These are phyloP conservation scores for Coccomyxa sp. DNA, from an alignment of 139 green algal genomes.

Conservation along the genomic window DNA sequence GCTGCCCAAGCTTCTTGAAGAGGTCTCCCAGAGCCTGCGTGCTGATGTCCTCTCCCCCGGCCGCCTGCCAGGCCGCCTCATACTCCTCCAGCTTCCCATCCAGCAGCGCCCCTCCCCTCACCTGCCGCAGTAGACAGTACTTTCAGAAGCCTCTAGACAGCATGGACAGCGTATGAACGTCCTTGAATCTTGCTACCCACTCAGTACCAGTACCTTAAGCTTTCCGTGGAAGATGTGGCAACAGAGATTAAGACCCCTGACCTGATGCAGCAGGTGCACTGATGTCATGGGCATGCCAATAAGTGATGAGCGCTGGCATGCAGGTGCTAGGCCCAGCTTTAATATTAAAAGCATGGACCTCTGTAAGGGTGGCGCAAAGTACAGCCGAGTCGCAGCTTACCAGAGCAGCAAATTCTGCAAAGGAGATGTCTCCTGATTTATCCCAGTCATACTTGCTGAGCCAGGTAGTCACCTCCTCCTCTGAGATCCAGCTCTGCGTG, in stretches of 20 bases:
- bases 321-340: neutral
- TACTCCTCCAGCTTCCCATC: conserved; percentile 73
- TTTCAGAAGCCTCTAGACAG: no score
- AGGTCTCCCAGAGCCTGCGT: neutral
- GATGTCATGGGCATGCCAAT: neutral
- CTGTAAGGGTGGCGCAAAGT: no score
- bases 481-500: conserved; percentile 37
- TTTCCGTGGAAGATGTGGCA: no score
- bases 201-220: no score
- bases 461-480: conserved; percentile 21
- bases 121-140: conserved; percentile 20
- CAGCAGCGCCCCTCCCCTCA: conserved; percentile 61
- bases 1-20: conserved; percentile 33
- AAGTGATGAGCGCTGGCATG: neutral
- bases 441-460: conserved; percentile 32
- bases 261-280: no score
- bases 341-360: neutral
- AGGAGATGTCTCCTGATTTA: conserved; percentile 26
- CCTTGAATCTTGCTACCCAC: no score
- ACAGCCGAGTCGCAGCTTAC: no score
- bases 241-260: no score
- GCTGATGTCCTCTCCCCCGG: neutral
- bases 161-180: no score
- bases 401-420: conserved; percentile 33
- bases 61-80: conserved; percentile 48